phyloP scores from a whole-genome alignment of 164 flowering plant species.

The Stephania yunnanensis region DNA sequence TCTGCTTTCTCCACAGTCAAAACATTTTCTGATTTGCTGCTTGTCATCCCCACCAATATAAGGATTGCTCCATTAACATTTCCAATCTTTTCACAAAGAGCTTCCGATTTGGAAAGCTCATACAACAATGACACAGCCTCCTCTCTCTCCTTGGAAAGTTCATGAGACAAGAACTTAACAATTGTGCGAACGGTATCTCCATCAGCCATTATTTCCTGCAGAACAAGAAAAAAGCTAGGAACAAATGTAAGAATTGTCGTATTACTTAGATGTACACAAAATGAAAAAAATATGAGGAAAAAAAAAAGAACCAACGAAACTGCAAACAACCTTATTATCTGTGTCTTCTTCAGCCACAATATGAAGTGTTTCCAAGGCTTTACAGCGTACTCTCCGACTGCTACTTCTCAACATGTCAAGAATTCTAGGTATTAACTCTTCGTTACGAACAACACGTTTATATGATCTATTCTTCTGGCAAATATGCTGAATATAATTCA shows the following conservation, averaged over 20 bases:
- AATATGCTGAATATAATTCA: conserved; percentile 56
- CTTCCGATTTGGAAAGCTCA: conserved; percentile 81
- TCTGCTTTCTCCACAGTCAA: conserved; percentile 79
- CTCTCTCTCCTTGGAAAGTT: conserved; percentile 78
- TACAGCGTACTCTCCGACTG: conserved; percentile 60
- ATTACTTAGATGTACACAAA: not conserved
- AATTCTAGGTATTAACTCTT: conserved; percentile 62
- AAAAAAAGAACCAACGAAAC: conserved; percentile 17
- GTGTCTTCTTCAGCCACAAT: conserved; percentile 66
- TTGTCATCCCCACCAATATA: conserved; percentile 82
- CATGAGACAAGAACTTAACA: conserved; percentile 80
- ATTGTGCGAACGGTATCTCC: conserved; percentile 82
- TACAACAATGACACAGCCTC: conserved; percentile 80
- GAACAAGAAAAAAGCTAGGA: conserved; percentile 12
- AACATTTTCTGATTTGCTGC: conserved; percentile 82
- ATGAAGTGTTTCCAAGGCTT: conserved; percentile 76
- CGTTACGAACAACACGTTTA: conserved; percentile 55
- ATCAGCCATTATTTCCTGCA: conserved; percentile 76
- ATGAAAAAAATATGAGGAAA: not conserved
- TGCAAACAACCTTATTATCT: conserved; percentile 67
- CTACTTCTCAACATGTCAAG: conserved; percentile 72
- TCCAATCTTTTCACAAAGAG: conserved; percentile 84
- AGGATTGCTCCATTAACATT: conserved; percentile 87
- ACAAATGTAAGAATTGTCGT: conserved; percentile 4
- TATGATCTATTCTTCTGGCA: conserved; percentile 51